Evolutionary conservation across 345 rosid genomes (phyloP).

Genomic region (Erodium maritimum): DNA sequence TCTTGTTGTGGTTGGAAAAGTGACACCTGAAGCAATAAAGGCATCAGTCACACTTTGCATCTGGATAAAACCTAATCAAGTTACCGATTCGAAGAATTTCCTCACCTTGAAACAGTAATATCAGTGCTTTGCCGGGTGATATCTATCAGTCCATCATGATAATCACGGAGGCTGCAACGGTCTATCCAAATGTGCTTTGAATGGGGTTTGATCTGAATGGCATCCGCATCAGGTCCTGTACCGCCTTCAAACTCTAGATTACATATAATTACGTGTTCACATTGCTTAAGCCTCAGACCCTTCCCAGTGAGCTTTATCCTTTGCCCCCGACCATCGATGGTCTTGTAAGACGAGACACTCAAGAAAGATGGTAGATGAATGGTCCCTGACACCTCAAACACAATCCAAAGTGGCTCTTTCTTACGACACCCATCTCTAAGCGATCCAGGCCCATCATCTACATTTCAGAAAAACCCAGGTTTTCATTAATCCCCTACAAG

Average conservation of each 20-base stretch:
- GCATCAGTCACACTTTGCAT: neutral
- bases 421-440: slow-evolving; percentile 62
- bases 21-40: slow-evolving; percentile 46
- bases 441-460: slow-evolving; percentile 91
- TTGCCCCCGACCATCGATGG: slow-evolving; percentile 90
- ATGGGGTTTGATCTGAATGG: slow-evolving; percentile 87
- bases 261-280: slow-evolving; percentile 75
- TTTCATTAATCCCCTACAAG: neutral
- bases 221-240: slow-evolving; percentile 78
- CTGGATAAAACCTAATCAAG: neutral
- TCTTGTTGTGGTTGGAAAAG: slow-evolving; percentile 75
- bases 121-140: slow-evolving; percentile 91
- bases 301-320: slow-evolving; percentile 73
- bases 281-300: slow-evolving; percentile 79
- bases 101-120: slow-evolving; percentile 74
- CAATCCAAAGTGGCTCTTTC: slow-evolving; percentile 86
- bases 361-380: slow-evolving; percentile 52
- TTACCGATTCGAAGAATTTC: neutral
- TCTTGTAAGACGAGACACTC: slow-evolving; percentile 73
- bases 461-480: slow-evolving; percentile 5
- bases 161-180: slow-evolving; percentile 80
- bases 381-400: slow-evolving; percentile 69
- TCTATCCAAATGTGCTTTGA: slow-evolving; percentile 86
- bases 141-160: slow-evolving; percentile 84
- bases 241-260: slow-evolving; percentile 88